Evolutionary conservation across 1,284 basidiomycete genomes (phyloP).

Genomic region (Fomitopsis palustris): DNA sequence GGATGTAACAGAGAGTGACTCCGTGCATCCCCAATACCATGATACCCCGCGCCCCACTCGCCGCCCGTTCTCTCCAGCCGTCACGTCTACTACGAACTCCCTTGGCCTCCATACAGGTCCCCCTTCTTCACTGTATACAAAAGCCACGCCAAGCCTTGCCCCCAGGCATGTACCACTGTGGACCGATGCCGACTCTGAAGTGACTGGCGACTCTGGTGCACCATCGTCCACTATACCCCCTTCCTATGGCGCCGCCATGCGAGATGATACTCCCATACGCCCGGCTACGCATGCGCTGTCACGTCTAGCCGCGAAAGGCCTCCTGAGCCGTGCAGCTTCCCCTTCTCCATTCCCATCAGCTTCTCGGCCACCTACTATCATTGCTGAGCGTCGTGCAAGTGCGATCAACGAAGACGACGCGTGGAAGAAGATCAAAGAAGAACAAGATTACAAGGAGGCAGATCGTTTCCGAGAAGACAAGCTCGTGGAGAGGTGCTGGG

Average conservation of each 20-base stretch:
- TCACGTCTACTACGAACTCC: constrained; percentile 25
- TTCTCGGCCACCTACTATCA: constrained; percentile 28
- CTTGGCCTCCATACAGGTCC: constrained; percentile 28
- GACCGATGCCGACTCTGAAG: constrained; percentile 37
- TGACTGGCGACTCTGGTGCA: constrained; percentile 30
- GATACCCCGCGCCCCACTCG: constrained; percentile 23
- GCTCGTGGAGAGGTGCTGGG: constrained; percentile 64
- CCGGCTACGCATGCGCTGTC: constrained; percentile 10
- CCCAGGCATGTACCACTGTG: constrained; percentile 23
- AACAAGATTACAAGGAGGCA: constrained; percentile 67
- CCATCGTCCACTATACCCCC: constrained; percentile 46
- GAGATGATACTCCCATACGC: constrained; percentile 17
- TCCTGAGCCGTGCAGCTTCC: neutral
- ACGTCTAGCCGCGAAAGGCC: constrained; percentile 13
- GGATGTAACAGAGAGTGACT: constrained; percentile 13
- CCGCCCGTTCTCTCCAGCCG: constrained; percentile 19
- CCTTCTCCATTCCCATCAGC: constrained; percentile 12
- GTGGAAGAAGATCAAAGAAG: constrained; percentile 71
- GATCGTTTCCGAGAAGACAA: constrained; percentile 60
- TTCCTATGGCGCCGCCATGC: constrained; percentile 44
- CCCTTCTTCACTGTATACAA: constrained; percentile 11
- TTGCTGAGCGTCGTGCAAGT: constrained; percentile 39
- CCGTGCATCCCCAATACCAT: constrained; percentile 14
- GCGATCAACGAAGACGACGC: constrained; percentile 65
- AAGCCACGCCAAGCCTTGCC: constrained; percentile 10